Evolutionary conservation across 225 moss, liverwort and hornwort genomes (phyloP), one percentile per base, ranked within the genome.

Genomic region (Pleurozium schreberi): DNA sequence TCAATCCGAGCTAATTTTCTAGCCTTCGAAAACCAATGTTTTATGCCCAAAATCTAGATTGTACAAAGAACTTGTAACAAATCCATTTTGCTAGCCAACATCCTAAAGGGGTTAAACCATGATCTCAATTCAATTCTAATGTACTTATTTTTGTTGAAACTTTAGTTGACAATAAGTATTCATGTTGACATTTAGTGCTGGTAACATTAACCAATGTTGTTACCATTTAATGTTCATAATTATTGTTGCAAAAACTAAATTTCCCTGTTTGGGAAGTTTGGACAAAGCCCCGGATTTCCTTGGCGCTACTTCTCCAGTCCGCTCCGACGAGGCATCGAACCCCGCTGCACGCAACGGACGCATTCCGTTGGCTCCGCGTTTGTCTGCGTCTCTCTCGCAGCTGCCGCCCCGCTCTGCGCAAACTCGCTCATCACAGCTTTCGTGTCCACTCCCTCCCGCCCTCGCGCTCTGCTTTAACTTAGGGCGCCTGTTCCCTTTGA

Each of bases 251-350:
- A 17, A 28, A 27, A 68, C 15, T 45, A 18, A 28, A 45, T 73
- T 30, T 45, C 17, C 4, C 5, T 15, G 9, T 27, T 13, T 28
- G 9, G 16, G 8, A 5, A 17, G 16, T 17, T 71, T 27, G 8
- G 68, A 70, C 14, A 26, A 14, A 25, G 25, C 40, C 23, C 22
- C 23, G 25, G 13, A 23, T n/a, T 10, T 30, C 28, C 74, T 74
- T 20, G 84, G 42, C 84, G 55, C 43, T 71, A 71, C 75, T 50
- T 21, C 5, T 22, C 18, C n/a, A n/a, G n/a, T n/a, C 67, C 33
- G 89, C 60, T 17, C 21, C 61, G 45, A 83, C 88, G 92, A 73
- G 74, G 88, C 88, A 50, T 92, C 88, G 86, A 86, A 66, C 43
- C 90, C 0, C 85, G 70, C 77, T 82, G 75, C 9, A 62, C 55